These are phyloP conservation scores for Penicillium mononematosum DNA, from an alignment of 495 filamentous ascomycete species.

Conservation along the genomic window DNA sequence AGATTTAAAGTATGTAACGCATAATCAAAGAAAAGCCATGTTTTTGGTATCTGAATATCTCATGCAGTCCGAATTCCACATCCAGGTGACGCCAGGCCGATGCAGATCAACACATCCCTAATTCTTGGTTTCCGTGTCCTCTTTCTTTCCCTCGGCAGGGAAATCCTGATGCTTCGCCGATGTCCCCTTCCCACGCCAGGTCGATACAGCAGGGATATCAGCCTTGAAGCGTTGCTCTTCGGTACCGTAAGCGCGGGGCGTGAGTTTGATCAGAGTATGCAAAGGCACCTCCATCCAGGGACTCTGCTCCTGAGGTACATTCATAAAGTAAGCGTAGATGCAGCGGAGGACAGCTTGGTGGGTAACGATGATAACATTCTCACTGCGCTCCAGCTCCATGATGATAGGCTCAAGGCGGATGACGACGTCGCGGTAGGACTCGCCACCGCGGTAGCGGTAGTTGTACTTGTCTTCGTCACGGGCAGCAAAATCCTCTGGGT, in stretches of 20 bases:
- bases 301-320: constrained; percentile 82
- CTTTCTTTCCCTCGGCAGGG: constrained; percentile 25
- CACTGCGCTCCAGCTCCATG: constrained; percentile 94
- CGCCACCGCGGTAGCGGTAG: constrained; percentile 95
- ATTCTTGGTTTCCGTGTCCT: constrained; percentile 7
- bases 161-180: constrained; percentile 70
- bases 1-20: constrained; percentile 3
- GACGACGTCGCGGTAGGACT: constrained; percentile 96
- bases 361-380: constrained; percentile 97
- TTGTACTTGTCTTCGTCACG: constrained; percentile 98
- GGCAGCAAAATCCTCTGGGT: constrained; percentile 91
- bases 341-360: constrained; percentile 95
- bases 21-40: constrained; percentile 6
- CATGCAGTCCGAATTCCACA: constrained; percentile 18
- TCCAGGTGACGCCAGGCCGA: constrained; percentile 15
- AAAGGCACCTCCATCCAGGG: constrained; percentile 98
- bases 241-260: constrained; percentile 90
- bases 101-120: constrained; percentile 13
- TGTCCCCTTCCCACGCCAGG: constrained; percentile 88
- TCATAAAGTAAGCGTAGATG: constrained; percentile 99
- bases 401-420: constrained; percentile 98
- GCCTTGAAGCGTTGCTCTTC: constrained; percentile 82
- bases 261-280: constrained; percentile 94
- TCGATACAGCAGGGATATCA: constrained; percentile 90
- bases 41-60: constrained; percentile 24